Evolutionary conservation across 2,329 filamentous ascomycete species (phyloP).

Genomic region (Diaporthe sp.): DNA sequence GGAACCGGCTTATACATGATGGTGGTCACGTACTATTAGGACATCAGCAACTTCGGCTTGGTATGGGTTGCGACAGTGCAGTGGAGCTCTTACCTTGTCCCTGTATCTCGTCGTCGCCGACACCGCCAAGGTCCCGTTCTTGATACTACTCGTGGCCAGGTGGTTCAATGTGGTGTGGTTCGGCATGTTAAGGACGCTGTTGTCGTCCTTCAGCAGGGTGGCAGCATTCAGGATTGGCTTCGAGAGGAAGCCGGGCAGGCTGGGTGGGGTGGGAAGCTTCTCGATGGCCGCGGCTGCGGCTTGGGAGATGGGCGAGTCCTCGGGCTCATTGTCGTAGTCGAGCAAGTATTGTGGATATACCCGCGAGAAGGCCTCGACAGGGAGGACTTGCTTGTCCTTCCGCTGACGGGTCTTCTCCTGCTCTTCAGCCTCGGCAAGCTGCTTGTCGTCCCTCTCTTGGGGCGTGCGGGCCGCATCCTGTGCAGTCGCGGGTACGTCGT

Average conservation of each 20-base stretch:
- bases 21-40: slow-evolving; percentile 88
- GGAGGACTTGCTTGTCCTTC: slow-evolving; percentile 69
- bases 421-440: slow-evolving; percentile 52
- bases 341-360: slow-evolving; percentile 87
- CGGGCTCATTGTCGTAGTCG: slow-evolving; percentile 83
- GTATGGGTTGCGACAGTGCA: slow-evolving; percentile 5
- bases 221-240: slow-evolving; percentile 95
- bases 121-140: slow-evolving; percentile 93
- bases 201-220: slow-evolving; percentile 96
- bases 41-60: slow-evolving; percentile 43
- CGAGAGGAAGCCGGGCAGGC: slow-evolving; percentile 88
- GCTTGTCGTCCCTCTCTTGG: slow-evolving; percentile 45
- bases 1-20: slow-evolving; percentile 92
- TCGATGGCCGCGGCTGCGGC: slow-evolving; percentile 82
- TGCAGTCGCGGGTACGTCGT: slow-evolving; percentile 68
- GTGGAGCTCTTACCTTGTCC: slow-evolving; percentile 79
- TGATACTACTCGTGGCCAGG: slow-evolving; percentile 97
- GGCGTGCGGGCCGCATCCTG: slow-evolving; percentile 49
- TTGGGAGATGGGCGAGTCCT: slow-evolving; percentile 82
- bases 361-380: slow-evolving; percentile 74
- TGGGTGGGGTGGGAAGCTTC: slow-evolving; percentile 86
- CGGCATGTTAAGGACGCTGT: slow-evolving; percentile 95
- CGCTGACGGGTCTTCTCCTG: slow-evolving; percentile 60
- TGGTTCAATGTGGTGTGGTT: slow-evolving; percentile 98
- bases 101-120: slow-evolving; percentile 98